Evolutionary conservation across 306 rosid genomes (phyloP).

Genomic region (Ammopiptanthus mongolicus): DNA sequence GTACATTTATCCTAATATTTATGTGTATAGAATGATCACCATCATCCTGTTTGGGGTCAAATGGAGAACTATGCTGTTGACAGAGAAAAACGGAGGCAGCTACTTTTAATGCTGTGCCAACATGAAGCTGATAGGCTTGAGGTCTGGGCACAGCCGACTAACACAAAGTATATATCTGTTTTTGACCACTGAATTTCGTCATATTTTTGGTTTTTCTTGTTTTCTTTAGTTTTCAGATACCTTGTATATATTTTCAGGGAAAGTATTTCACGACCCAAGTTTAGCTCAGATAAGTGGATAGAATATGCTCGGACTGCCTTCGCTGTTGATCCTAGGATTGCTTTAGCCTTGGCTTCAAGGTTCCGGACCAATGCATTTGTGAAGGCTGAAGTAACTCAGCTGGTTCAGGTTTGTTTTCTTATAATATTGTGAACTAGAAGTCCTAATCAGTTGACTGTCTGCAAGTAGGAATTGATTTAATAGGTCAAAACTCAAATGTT

Average conservation of each 20-base stretch:
- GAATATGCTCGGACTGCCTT: constrained; percentile 90
- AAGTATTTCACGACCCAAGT: constrained; percentile 58
- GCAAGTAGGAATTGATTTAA: constrained; percentile 6
- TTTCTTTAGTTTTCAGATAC: constrained; percentile 14
- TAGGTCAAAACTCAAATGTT: neutral
- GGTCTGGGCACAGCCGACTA: constrained; percentile 95
- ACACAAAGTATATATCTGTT: constrained; percentile 60
- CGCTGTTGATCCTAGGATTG: constrained; percentile 86
- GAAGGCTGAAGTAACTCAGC: constrained; percentile 82
- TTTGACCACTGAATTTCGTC: neutral
- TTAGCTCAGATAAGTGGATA: constrained; percentile 85
- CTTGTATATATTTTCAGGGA: constrained; percentile 48
- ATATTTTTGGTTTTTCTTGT: neutral
- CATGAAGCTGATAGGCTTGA: constrained; percentile 98
- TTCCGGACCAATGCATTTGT: constrained; percentile 73
- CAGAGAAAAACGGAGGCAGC: constrained; percentile 82
- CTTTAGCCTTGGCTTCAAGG: constrained; percentile 77
- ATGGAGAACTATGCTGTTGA: constrained; percentile 77
- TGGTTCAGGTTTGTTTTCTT: constrained; percentile 66
- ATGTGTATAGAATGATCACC: constrained; percentile 54
- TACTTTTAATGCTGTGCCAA: constrained; percentile 89
- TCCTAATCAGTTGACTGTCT: constrained; percentile 10
- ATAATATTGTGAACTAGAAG: constrained; percentile 8
- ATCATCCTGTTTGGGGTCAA: constrained; percentile 98
- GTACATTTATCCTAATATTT: constrained; percentile 21